Base-by-base conservation (phyloP, 2,329 filamentous ascomycete species). In the Botrytis paeoniae region DNA sequence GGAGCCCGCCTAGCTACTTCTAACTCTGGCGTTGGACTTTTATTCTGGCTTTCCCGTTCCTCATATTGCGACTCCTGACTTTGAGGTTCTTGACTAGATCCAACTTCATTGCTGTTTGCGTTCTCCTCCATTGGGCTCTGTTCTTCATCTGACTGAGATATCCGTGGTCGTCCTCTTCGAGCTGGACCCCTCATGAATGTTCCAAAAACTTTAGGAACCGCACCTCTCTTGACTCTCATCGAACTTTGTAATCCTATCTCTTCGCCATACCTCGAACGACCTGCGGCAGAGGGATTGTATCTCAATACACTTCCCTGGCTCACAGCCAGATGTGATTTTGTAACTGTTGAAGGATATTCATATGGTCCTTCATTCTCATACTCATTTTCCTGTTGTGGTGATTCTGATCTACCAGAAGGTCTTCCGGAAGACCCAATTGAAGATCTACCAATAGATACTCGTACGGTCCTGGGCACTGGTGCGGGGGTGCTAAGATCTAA, bases 101-200 rank as follows among this genome's bases (percentile, higher is more conserved):
- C 75, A 14, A 75, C 75, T 48, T 81, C 78, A 10, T 80, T 48
- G 76, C 79, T 68, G 77, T 82, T 76, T 60, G 77, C 74, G 75
- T 77, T 71, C 76, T 80, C 75, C 80, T 84, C 73, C 81, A 77
- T 73, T 64, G 79, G 79, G 68, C 82, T 84, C 60, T 83, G 79
- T 65, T 85, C 83, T 63, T 85, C 84, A 64, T 85, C 84, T 70
- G 83, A 84, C 70, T 69, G 72, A n/a, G 71, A 69, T 48, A 87
- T 87, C 73, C 89, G 85, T 76, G 90, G 86, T 75, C 92, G 87
- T 39, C 93, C 93, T 77, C 94, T 87, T 71, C 93, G 88, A 32
- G 93, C 92, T 41, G 93, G 93, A 1, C 92, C 93, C 77, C 92
- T 94, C 35, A 96, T 84, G 76, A 95, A 95, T 74, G 89, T 92